These are phyloP conservation scores for Monosporascus sp. DNA, from an alignment of 2,329 filamentous ascomycete species.

Conservation along the genomic window DNA sequence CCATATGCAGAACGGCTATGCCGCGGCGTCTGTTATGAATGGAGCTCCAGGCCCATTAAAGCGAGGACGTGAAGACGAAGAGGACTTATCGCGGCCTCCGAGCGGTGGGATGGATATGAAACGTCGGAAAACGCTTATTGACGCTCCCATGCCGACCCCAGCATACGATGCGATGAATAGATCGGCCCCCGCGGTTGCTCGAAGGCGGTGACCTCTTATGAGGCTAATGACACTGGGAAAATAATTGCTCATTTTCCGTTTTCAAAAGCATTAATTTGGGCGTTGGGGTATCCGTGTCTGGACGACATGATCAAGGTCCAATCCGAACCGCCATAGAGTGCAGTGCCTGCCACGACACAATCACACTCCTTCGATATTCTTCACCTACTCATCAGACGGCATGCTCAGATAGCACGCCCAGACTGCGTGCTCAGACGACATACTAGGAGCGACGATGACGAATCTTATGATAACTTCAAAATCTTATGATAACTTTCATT, in stretches of 20 bases:
- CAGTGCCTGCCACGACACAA: conserved; percentile 14
- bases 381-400: conserved; percentile 19
- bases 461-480: conserved; percentile 27
- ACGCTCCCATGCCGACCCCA: conserved; percentile 47
- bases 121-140: conserved; percentile 72
- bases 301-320: conserved; percentile 13
- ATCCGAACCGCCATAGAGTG: conserved; percentile 12
- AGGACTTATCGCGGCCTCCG: conserved; percentile 54
- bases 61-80: conserved; percentile 53
- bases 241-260: conserved; percentile 2
- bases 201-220: conserved; percentile 22
- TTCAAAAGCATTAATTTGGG: conserved; percentile 16
- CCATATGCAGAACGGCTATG: conserved; percentile 56
- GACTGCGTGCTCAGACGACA: conserved; percentile 23
- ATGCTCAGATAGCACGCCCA: no score
- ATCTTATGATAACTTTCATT: conserved; percentile 23
- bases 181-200: conserved; percentile 39
- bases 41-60: conserved; percentile 46
- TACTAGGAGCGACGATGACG: conserved; percentile 31
- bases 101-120: conserved; percentile 64
- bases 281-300: conserved; percentile 16
- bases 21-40: conserved; percentile 60
- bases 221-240: conserved; percentile 1
- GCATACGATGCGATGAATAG: conserved; percentile 46
- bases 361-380: conserved; percentile 20